Evolutionary conservation across 768 basidiomycete species (phyloP).

Genomic region (Leccinellum rugosiceps): DNA sequence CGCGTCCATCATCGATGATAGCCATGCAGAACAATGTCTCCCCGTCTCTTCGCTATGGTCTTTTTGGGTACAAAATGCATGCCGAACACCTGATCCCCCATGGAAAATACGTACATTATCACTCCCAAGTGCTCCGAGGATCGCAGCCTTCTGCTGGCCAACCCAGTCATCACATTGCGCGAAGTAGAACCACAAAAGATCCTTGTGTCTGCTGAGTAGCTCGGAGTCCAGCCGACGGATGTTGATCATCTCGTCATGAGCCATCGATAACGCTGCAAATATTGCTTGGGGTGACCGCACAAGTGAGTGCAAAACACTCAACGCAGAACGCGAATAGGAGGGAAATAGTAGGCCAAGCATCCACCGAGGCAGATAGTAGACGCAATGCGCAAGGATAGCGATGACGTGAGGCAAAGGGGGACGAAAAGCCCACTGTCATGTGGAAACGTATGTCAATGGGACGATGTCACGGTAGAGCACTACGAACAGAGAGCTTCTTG

Average conservation of each 20-base stretch:
- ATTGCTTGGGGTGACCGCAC: conserved; percentile 51
- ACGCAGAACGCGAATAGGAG: conserved; percentile 48
- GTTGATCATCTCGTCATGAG: conserved; percentile 62
- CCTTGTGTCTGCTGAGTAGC: conserved; percentile 39
- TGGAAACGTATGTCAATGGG: background rate
- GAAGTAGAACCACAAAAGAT: conserved; percentile 52
- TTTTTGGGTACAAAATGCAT: conserved; percentile 59
- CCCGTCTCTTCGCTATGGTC: conserved; percentile 54
- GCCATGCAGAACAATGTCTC: conserved; percentile 46
- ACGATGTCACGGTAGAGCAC: too few relatives aligned
- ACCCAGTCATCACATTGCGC: conserved; percentile 69
- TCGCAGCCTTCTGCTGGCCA: conserved; percentile 46
- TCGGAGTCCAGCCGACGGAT: conserved; percentile 52
- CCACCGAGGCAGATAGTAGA: conserved; percentile 38
- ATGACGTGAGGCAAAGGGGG: conserved; percentile 44
- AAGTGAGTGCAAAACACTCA: conserved; percentile 45
- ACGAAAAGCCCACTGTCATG: conserved; percentile 44
- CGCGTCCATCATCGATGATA: conserved; percentile 11
- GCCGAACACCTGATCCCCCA: conserved; percentile 51
- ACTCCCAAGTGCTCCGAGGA: conserved; percentile 41
- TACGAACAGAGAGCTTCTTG: conserved; percentile 50
- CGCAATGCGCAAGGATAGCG: conserved; percentile 42
- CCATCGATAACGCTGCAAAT: conserved; percentile 56
- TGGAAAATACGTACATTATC: conserved; percentile 39
- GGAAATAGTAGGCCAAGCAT: conserved; percentile 45